Percentiles rank a stretch among this genome's conserved stretches.
Conservation (phyloP, 805 yeast genomes). For the Clavispora asparagi region DNA sequence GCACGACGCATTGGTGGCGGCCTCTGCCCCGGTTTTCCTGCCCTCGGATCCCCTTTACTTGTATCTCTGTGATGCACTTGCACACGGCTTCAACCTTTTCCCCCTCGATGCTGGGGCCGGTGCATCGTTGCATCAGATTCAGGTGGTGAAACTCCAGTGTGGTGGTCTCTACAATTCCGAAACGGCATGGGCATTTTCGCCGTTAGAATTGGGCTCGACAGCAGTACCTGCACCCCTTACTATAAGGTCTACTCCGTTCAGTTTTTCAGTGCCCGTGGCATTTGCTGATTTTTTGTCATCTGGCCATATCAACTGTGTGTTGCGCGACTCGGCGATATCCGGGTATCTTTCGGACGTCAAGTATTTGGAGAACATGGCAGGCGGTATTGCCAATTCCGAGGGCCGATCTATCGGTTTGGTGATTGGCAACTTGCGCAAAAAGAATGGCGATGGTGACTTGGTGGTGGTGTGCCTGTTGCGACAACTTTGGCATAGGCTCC, state of each 20-base stretch:
- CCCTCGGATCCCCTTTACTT: constrained; percentile 1
- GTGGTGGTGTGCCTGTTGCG: constrained; percentile 28
- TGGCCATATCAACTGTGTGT: constrained; percentile 16
- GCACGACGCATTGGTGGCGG: constrained; percentile 1
- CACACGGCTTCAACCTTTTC: constrained; percentile 7
- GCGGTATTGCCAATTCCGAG: constrained; percentile 25
- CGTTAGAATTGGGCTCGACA: neutral
- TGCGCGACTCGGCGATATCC: constrained; percentile 10
- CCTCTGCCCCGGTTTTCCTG: neutral
- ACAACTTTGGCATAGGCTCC: neutral
- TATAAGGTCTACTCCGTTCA: constrained; percentile 10
- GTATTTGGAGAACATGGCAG: constrained; percentile 43
- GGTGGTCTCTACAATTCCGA: neutral
- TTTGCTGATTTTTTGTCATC: constrained; percentile 11
- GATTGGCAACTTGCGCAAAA: constrained; percentile 31
- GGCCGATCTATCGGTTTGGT: constrained; percentile 31
- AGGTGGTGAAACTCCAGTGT: constrained; percentile 1
- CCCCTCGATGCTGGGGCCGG: constrained; percentile 6
- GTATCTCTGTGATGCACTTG: constrained; percentile 1
- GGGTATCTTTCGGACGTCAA: constrained; percentile 35
- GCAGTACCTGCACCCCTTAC: neutral
- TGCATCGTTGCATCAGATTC: neutral
- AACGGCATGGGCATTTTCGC: neutral
- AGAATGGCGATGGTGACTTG: constrained; percentile 44
- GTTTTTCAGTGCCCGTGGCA: constrained; percentile 6